These are phyloP conservation scores for Globisporangium lucens DNA, from an alignment of 352 stramenopile genomes.

Conservation along the genomic window DNA sequence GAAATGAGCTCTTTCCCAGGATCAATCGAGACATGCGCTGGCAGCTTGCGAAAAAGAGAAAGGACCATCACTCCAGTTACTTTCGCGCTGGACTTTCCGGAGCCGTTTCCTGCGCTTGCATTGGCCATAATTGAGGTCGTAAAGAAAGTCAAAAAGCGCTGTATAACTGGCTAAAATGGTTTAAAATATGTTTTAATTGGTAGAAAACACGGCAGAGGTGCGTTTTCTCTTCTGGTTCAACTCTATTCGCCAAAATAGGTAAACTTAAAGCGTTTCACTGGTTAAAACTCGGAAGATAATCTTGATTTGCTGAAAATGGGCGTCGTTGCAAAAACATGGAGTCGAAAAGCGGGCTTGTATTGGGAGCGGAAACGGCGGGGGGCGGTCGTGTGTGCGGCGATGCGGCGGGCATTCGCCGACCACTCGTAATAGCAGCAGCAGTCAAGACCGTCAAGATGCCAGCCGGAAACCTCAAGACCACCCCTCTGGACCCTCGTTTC, in stretches of 20 bases:
- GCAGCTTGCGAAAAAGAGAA: slow-evolving; percentile 4
- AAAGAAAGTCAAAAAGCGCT: neutral
- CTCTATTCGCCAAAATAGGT: slow-evolving; percentile 12
- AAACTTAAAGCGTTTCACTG: slow-evolving; percentile 11
- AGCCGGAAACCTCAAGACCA: slow-evolving; percentile 72
- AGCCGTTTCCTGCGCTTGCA: neutral
- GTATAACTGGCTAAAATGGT: neutral
- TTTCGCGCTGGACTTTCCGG: slow-evolving; percentile 16
- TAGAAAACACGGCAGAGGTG: neutral
- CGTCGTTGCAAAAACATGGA: slow-evolving; percentile 40
- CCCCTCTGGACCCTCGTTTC: slow-evolving; percentile 83
- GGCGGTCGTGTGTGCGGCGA: neutral
- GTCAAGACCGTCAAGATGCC: slow-evolving; percentile 34
- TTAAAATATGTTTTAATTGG: neutral
- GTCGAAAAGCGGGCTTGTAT: slow-evolving; percentile 7
- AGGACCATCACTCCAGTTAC: slow-evolving; percentile 8
- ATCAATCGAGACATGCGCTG: neutral
- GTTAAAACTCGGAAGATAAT: slow-evolving; percentile 9
- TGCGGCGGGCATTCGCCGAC: slow-evolving; percentile 17
- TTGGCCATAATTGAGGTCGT: neutral
- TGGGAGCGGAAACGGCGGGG: slow-evolving; percentile 2
- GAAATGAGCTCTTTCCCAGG: neutral
- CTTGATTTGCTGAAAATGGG: slow-evolving; percentile 28
- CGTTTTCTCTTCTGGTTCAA: neutral
- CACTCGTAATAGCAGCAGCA: slow-evolving; percentile 14